Evolutionary conservation across 202 grass and related monocot genomes (phyloP).

Genomic region (Carex sylvatica): DNA sequence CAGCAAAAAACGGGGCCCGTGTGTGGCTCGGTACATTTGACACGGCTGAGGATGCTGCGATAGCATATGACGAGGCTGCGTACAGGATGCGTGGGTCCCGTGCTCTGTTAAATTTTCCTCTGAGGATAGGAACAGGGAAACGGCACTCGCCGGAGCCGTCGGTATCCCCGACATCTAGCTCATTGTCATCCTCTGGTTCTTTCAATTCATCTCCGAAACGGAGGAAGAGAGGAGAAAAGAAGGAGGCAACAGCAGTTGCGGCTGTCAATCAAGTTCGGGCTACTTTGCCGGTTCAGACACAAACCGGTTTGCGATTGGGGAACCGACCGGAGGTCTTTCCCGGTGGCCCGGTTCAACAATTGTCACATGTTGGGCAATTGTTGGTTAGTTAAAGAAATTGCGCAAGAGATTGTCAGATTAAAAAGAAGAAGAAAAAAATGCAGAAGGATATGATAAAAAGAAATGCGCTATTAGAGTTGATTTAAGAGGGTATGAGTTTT

Average conservation of each 20-base stretch:
- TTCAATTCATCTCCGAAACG: conserved; percentile 47
- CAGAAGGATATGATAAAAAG: conserved; percentile 12
- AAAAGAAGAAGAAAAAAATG: conserved; percentile 6
- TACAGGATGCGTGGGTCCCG: conserved; percentile 97
- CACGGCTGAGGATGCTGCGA: conserved; percentile 87
- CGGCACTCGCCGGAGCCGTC: conserved; percentile 46
- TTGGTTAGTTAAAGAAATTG: conserved; percentile 19
- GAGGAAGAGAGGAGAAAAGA: conserved; percentile 63
- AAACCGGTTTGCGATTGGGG: conserved; percentile 40
- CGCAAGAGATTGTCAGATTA: background rate
- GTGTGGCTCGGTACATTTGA: conserved; percentile 98
- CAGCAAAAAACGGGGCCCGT: conserved; percentile 85
- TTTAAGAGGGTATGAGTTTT: conserved; percentile 20
- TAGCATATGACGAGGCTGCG: conserved; percentile 84
- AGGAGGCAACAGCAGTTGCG: conserved; percentile 49
- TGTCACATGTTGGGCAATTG: conserved; percentile 31
- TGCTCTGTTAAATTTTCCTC: conserved; percentile 95
- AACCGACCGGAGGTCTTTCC: conserved; percentile 40
- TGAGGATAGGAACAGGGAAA: conserved; percentile 73
- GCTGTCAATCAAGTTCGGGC: conserved; percentile 32
- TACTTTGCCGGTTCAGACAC: conserved; percentile 34
- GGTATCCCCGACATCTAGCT: conserved; percentile 35
- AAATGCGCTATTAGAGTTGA: background rate
- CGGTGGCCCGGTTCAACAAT: conserved; percentile 35
- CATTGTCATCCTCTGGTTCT: conserved; percentile 26